Base-by-base conservation (phyloP, 768 basidiomycete species). In the Dacryopinax primogenitus region DNA sequence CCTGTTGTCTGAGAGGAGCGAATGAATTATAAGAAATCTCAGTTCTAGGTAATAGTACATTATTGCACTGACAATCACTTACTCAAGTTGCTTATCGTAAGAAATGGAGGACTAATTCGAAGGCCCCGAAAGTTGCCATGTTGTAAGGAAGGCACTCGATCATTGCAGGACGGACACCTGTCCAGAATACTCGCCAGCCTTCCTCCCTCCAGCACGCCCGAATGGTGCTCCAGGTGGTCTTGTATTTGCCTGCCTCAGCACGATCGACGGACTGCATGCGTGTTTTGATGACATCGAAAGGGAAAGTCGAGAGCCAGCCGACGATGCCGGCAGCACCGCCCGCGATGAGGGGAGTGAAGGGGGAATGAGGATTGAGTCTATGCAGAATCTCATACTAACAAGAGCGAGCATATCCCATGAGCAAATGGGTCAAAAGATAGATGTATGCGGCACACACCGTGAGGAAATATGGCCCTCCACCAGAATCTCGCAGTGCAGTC, bases 211-310 rank as follows among this genome's bases (percentile, higher is more conserved):
- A 88, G 1, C 85, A 84, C 66, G 85, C 67, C 1, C 77, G 69
- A 33, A 44, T 23, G 6, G 88, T 85, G 35, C 85, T 83, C 67
- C 76, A 70, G 7, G 80, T 85, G 44, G 79, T 82, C 13, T 80
- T 77, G 71, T 86, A 89, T 6, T 44, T 44, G 16, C 18, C 9
- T 62, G 47, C 15, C 61, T 64, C 0, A 71, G 21, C 0, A 33
- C 69, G 65, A 7, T 68, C 64, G 28, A 68, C 73, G 62, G 83
- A 83, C 73, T 96, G 92, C 69, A 93, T 83, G 3, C 92, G 83
- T 13, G 93, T 94, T 77, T 96, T 95, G 67, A 94, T 81, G 1
- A 92, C 87, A 71, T 96, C 92, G 65, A 92, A 78, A 1, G 91
- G 90, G 73, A 95, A 96, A 0, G 92, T 94, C 1, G 77, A 79